Conservation (phyloP, 768 basidiomycete species). For the Grammothele lineata region DNA sequence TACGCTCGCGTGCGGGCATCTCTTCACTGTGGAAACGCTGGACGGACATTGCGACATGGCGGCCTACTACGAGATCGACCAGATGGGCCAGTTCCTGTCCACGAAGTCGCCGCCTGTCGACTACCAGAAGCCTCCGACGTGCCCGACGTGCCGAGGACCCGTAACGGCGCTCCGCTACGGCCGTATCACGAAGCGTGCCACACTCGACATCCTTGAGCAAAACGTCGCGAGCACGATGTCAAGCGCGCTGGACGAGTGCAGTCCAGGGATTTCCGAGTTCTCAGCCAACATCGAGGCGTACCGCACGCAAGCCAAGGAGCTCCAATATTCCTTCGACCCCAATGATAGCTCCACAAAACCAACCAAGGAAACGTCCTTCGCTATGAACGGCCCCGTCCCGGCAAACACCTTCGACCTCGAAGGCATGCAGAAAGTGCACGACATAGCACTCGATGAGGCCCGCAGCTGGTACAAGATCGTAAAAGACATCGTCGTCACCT, state of each 20-base stretch:
- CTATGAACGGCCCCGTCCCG: conserved; percentile 18
- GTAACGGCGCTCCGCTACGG: conserved; percentile 33
- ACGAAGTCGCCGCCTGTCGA: conserved; percentile 26
- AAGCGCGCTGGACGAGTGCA: conserved; percentile 12
- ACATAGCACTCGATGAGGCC: conserved; percentile 16
- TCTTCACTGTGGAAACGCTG: conserved; percentile 37
- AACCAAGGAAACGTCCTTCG: neutral
- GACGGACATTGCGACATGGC: conserved; percentile 32
- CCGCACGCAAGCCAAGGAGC: conserved; percentile 15
- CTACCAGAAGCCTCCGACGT: conserved; percentile 28
- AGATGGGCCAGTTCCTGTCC: conserved; percentile 18
- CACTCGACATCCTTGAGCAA: conserved; percentile 34
- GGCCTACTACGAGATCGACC: conserved; percentile 26
- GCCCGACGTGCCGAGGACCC: conserved; percentile 33
- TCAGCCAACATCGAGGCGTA: neutral
- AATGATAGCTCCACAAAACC: neutral
- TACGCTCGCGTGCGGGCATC: conserved; percentile 32
- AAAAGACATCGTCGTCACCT: conserved; percentile 18
- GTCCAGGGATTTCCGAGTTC: conserved; percentile 9
- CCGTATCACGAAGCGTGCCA: conserved; percentile 31
- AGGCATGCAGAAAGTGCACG: conserved; percentile 17
- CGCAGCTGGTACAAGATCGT: conserved; percentile 23
- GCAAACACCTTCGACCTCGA: neutral
- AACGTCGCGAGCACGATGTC: conserved; percentile 32
- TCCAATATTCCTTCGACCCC: neutral